Base-by-base conservation (phyloP, 192 early-diverging fungal species). In the Backusella morwellensis region DNA sequence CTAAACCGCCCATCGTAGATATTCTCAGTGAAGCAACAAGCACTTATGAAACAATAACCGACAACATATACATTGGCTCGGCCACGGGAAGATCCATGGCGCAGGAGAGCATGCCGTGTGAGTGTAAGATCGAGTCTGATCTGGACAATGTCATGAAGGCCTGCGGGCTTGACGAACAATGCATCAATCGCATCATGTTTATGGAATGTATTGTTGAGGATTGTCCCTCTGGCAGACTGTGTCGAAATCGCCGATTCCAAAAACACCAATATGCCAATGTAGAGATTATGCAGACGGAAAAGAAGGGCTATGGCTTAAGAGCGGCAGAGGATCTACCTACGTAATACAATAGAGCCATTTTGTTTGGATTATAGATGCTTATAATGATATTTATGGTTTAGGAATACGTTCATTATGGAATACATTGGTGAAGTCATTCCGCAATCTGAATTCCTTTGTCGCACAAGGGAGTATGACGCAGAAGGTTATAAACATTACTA, bases 341-440 rank as follows among this genome's bases (percentile, higher is more conserved):
- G 95, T 95, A 87, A 75, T n/a, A 6, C n/a, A n/a, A 68, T 26
- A 70, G 23, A 29, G 6, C 0, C 11, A 40, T 40, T 40, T 40
- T 40, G 38, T 11, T 40, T 40, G 32, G 32, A 32, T 3, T 3
- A 32, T 40, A 1, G 9, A 40, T 40, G 19, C n/a, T 35, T 41
- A 41, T 38, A 26, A 17, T 32, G 32, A 32, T 32, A 23, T 8
- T 9, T 36, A 34, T 68, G 4, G 12, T 32, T 3, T 75, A 93
- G 94, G 34, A 92, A 92, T 54, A 75, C 86, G 17, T 98, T 99
- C 83, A 92, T 99, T 42, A 96, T 98, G 85, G 98, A 99, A 83
- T 99, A 99, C 80, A 90, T 95, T 77, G 98, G 98, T 36, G 98
- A 99, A 80, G 92, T 99, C 1, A 91, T 99, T 32, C 84, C 96